Evolutionary conservation across 129 eudicot genomes (phyloP), one percentile per base, ranked within the genome.

Genomic region (Tagetes patula): DNA sequence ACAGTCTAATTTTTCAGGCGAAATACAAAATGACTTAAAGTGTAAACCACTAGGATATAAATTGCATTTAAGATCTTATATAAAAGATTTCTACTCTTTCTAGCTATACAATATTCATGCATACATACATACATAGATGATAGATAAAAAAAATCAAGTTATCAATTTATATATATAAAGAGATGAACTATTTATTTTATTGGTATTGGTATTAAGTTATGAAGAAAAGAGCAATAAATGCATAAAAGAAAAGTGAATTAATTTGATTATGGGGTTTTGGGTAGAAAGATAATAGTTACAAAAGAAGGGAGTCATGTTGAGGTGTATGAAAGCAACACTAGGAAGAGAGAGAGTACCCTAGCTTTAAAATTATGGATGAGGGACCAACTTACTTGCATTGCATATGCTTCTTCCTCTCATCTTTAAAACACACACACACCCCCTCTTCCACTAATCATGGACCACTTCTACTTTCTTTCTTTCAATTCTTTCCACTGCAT

Each of bases 291-390:
- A 77, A 62, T 71, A 53, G 67, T 49, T 78, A 62, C 49, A 78
- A 78, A 78, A 78, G 67, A 42, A 62, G 73, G 77, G 72, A 41
- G 77, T 71, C 82, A 78, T 78, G 66, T 78, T 78, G 82, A 78
- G 82, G 60, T 78, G 82, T 78, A 78, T 71, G 82, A 78, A 71
- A 78, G 82, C 82, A 71, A 78, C 82, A 64, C 60, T 78, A 71
- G 82, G 77, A 50, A 78, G 82, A 78, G 73, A 61, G 67, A 71
- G 77, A 78, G 82, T 78, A 78, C 82, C 77, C 82, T 20, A 20
- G 27, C 27, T 78, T 72, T 71, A 71, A 34, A 63, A 78, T 78
- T 78, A 71, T 78, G 82, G 66, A 71, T 40, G 82, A 78, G 82
- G 82, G 82, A 78, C 82, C 82, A 78, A 71, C 56, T 67, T 67